phyloP scores from a whole-genome alignment of 768 basidiomycete species.

The Hygrocybe punicea region DNA sequence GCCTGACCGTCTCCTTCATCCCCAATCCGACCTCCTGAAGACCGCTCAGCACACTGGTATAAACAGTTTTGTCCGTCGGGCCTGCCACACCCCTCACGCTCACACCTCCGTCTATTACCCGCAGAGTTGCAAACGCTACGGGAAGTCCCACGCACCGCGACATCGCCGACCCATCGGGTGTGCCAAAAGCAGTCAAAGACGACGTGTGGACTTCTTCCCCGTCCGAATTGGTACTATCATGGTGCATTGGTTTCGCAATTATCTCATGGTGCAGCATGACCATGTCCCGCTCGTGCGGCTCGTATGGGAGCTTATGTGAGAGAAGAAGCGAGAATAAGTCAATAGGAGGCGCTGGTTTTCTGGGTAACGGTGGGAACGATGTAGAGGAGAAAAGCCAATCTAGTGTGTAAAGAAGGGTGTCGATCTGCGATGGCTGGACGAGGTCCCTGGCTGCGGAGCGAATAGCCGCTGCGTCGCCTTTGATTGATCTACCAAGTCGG shows the following conservation, averaged over 20 bases:
- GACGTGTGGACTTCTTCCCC: slow-evolving; percentile 61
- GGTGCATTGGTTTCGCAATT: slow-evolving; percentile 39
- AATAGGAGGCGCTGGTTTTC: slow-evolving; percentile 48
- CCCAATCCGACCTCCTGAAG: slow-evolving; percentile 53
- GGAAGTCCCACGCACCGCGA: slow-evolving; percentile 87
- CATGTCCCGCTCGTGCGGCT: slow-evolving; percentile 72
- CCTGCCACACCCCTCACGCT: slow-evolving; percentile 60
- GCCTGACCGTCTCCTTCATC: slow-evolving; percentile 39
- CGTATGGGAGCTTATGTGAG: slow-evolving; percentile 67
- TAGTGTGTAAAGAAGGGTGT: slow-evolving; percentile 40
- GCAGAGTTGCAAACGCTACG: slow-evolving; percentile 75
- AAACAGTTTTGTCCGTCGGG: slow-evolving; percentile 61
- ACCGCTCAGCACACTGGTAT: slow-evolving; percentile 56
- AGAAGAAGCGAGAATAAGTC: slow-evolving; percentile 75
- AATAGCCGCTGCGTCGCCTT: slow-evolving; percentile 10
- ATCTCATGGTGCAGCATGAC: slow-evolving; percentile 86
- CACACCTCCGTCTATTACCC: slow-evolving; percentile 60
- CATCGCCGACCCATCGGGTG: slow-evolving; percentile 69
- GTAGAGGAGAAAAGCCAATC: slow-evolving; percentile 45
- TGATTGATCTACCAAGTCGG: not conserved
- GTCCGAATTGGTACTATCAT: not conserved
- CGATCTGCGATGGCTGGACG: slow-evolving; percentile 21
- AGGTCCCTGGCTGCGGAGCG: slow-evolving; percentile 20
- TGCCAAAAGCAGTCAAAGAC: slow-evolving; percentile 59
- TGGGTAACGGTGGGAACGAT: slow-evolving; percentile 45